Evolutionary conservation across 2,329 filamentous ascomycete genomes (phyloP), one percentile per base, ranked within the genome.

Genomic region (Talaromyces atroroseus): DNA sequence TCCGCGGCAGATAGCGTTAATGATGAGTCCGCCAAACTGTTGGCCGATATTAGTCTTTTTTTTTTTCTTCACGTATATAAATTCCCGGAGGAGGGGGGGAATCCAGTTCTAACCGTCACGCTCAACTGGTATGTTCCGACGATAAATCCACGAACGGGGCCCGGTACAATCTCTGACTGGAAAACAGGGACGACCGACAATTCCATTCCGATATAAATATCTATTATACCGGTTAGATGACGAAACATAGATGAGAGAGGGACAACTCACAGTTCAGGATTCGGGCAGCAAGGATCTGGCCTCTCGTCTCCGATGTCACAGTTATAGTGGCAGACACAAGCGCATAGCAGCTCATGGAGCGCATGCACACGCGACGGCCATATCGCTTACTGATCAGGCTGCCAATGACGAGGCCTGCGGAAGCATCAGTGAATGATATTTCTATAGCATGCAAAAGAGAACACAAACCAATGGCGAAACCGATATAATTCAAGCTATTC

Each of bases 181-280:
- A 36, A 50, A 2, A 36, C 18, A 14, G 48, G 48, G 11, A 50
- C 34, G 4, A 50, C 29, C 1, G 18, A 36, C 3, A 21, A 7
- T 23, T 50, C 48, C 48, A 50, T 50, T 14, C 48, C 48, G 5
- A 50, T n/a, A 24, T 10, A 50, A 14, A 38, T 11, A 50, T 74
- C 38, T 42, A n/a, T 32, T 32, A 16, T 38, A 16, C 34, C 12
- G 34, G 34, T 3, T 38, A 16, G 16, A 6, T 38, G 34, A n/a
- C 12, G 34, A 10, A 38, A n/a, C 12, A 14, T 38, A 16, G 34
- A 16, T 3, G 32, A 16, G 11, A 36, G 14, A 7, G 2, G 5
- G 26, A 29, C 12, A 8, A n/a, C 34, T 14, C 16, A 24, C 26
- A 29, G 26, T 49, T 29, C 23, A 49, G 18, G 16, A 32, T 32